Evolutionary conservation across 2,329 filamentous ascomycete species (phyloP), one percentile per base, ranked within the genome.

Genomic region (Bimuria novae-zelandiae): DNA sequence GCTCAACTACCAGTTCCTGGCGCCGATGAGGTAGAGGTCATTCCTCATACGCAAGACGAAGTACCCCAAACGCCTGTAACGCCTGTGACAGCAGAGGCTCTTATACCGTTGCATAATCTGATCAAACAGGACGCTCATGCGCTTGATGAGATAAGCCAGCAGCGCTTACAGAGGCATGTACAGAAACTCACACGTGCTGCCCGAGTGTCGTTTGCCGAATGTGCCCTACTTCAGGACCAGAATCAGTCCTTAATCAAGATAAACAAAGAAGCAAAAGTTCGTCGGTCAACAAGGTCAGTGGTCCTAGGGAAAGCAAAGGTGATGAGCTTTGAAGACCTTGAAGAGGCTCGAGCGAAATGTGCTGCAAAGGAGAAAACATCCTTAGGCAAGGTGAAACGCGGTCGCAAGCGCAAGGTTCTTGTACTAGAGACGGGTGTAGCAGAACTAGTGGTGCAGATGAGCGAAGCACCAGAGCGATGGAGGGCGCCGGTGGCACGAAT

Each of bases 261-360:
- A 33, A 52, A 52, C 42, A 27, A 68, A 48, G 60, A 68, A 62
- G 52, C 55, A 36, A 68, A 67, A 60, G 43, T 44, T 49, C 55
- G 59, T 39, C 46, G 62, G 41, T 54, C 56, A 37, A 63, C 61
- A 16, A 64, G 52, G 48, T 64, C 58, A 49, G 42, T 39, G 25
- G 52, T 65, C 29, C 48, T 66, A 39, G 58, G 60, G 25, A 62
- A 53, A 41, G 60, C 57, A 43, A 64, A 54, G 40, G 62, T 65
- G 27, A 64, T 66, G 49, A 66, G 58, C 49, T 67, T 45, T 33
- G 57, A 65, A 39, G 61, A 64, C 46, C 49, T 67, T 29, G 42
- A 56, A 32, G 46, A 61, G 43, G 57, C 57, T 51, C 46, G 55
- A 54, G 52, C 47, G 35, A 53, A 55, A 48, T 52, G 57, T 50